A percentile compares a stretch with the other conserved stretches of the same genome.
These are phyloP conservation scores for Obelidium mucronatum DNA, from an alignment of 192 early-diverging fungal genomes.

Conservation along the genomic window DNA sequence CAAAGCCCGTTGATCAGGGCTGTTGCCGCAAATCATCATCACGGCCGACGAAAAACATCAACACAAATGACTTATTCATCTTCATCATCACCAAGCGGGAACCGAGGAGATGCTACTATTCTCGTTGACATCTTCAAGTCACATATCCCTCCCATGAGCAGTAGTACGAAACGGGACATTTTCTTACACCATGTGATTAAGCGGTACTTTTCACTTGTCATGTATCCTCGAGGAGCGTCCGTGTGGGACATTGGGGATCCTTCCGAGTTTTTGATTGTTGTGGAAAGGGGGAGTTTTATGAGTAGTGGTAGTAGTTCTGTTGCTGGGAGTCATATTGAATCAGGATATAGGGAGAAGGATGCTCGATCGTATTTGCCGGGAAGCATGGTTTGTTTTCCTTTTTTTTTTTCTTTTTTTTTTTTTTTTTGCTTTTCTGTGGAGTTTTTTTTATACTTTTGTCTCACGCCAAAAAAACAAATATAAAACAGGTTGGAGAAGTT, in stretches of 20 bases:
- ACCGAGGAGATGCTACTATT: background rate
- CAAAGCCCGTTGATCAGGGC: background rate
- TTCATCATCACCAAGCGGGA: background rate
- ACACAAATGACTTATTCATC: background rate
- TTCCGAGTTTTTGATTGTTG: slow-evolving; percentile 59
- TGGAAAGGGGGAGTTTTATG: slow-evolving; percentile 71
- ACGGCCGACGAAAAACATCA: background rate
- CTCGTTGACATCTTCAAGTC: background rate
- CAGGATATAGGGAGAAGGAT: slow-evolving; percentile 47
- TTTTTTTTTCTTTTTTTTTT: background rate
- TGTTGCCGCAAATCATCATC: background rate
- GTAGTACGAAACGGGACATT: background rate
- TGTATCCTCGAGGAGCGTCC: slow-evolving; percentile 48
- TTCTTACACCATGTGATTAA: slow-evolving; percentile 1
- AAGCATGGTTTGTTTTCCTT: slow-evolving; percentile 66
- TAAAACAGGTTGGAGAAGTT: slow-evolving; percentile 74
- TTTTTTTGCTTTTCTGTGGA: slow-evolving; percentile 9
- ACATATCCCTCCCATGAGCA: background rate
- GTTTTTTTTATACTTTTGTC: too few relatives aligned
- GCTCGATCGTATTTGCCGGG: slow-evolving; percentile 91
- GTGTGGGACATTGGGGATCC: slow-evolving; percentile 58
- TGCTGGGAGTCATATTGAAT: slow-evolving; percentile 74
- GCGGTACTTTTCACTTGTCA: background rate
- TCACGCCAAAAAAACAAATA: background rate
- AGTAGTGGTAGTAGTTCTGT: slow-evolving; percentile 76